Evolutionary conservation across 2,329 filamentous ascomycete genomes (phyloP).

Genomic region (Fusarium verticillioides): DNA sequence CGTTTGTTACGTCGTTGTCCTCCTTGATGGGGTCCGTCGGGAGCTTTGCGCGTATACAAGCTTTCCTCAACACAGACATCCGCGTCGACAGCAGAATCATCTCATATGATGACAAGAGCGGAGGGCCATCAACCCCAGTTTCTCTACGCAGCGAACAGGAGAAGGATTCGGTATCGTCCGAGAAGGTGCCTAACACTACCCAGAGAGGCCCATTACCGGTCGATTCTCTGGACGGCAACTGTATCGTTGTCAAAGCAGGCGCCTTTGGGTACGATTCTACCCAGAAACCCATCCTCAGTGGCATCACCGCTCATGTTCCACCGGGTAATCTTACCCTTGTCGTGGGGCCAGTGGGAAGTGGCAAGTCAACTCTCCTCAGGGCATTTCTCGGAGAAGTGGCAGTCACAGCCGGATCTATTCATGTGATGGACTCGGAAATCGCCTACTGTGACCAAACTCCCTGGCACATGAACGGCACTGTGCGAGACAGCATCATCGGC

Average conservation of each 20-base stretch:
- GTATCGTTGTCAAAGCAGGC: neutral
- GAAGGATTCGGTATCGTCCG: neutral
- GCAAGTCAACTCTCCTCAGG: constrained; percentile 51
- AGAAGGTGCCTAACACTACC: neutral
- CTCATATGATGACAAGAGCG: neutral
- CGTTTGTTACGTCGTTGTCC: constrained; percentile 19
- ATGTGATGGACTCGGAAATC: constrained; percentile 3
- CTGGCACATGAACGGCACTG: constrained; percentile 46
- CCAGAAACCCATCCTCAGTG: constrained; percentile 6
- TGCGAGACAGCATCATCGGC: constrained; percentile 50
- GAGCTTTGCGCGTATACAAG: constrained; percentile 29
- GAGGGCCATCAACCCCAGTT: neutral
- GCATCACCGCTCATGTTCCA: constrained; percentile 10
- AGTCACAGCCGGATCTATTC: constrained; percentile 17
- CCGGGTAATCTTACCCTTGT: constrained; percentile 35
- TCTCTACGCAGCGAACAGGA: neutral
- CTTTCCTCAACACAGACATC: constrained; percentile 21
- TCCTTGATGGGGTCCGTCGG: constrained; percentile 32
- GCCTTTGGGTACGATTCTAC: constrained; percentile 23
- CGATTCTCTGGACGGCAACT: neutral
- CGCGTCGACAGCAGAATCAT: constrained; percentile 9
- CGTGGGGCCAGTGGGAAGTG: constrained; percentile 51
- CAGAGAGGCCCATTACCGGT: no score
- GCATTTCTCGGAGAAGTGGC: constrained; percentile 45
- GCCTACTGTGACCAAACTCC: constrained; percentile 45